Base-by-base conservation (phyloP, 805 yeast species). In the Schizosaccharomyces japonicus region DNA sequence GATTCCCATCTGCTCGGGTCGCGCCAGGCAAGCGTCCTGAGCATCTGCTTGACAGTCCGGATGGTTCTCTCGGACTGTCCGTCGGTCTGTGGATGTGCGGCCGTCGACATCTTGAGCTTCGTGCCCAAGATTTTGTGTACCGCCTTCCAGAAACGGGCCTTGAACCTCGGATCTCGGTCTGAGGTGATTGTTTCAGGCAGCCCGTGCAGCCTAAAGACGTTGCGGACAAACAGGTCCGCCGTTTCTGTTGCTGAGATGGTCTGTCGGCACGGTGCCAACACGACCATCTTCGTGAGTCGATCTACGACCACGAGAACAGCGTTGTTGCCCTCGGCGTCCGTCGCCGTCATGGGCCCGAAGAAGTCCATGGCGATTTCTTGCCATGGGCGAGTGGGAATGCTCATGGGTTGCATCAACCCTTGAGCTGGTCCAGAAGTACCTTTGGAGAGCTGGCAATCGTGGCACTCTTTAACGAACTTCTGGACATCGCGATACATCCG, bases 211-310 rank as follows among this genome's bases (percentile, higher is more conserved):
- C 17, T 17, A 6, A 19, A 2, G 10, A 39, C 4, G 1, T 39
- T 19, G 13, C 19, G 23, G 8, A 5, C 28, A 4, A 23, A 39
- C 6, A 15, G 19, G 5, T 21, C 17, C 4, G 23, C 23, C 3
- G 19, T 2, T 13, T 39, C 26, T 11, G n/a, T 25, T 11, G 44
- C 27, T n/a, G 44, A 15, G 10, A 13, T 39, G 11, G 44, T 1
- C 23, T 2, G n/a, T 1, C 23, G 19, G 4, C 44, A 39, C 10
- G 52, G 49, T 1, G 55, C 47, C n/a, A n/a, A n/a, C n/a, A n/a
- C n/a, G n/a, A n/a, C n/a, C n/a, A n/a, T n/a, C n/a, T n/a, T n/a
- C n/a, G n/a, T n/a, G n/a, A n/a, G n/a, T n/a, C n/a, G n/a, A n/a
- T n/a, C n/a, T n/a, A n/a, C n/a, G n/a, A n/a, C n/a, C n/a, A n/a